Evolutionary conservation across 192 early-diverging fungal genomes (phyloP).

Genomic region (Rhizoclosmatium globosum): DNA sequence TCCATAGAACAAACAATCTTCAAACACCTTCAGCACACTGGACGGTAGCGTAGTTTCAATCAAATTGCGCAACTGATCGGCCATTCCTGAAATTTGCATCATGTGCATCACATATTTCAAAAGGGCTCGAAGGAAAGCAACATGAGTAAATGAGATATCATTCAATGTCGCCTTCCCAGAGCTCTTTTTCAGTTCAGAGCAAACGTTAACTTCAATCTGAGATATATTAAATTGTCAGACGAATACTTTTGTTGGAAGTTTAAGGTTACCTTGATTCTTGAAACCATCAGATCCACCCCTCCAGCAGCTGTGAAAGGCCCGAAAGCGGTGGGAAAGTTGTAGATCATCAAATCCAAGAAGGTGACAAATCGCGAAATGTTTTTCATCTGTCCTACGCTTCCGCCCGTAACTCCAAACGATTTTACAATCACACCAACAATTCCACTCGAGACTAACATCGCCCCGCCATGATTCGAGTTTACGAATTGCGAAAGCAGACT

Average conservation of each 20-base stretch:
- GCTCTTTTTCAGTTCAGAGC: conserved; percentile 36
- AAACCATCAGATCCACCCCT: conserved; percentile 80
- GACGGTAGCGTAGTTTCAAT: conserved; percentile 87
- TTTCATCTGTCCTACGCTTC: conserved; percentile 37
- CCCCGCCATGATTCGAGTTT: conserved; percentile 82
- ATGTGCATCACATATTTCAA: conserved; percentile 92
- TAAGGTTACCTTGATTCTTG: conserved; percentile 72
- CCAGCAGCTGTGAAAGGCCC: conserved; percentile 82
- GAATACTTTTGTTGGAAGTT: conserved; percentile 1
- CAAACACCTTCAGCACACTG: conserved; percentile 77
- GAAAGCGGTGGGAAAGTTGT: conserved; percentile 78
- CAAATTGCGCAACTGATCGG: conserved; percentile 92
- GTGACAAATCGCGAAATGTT: conserved; percentile 68
- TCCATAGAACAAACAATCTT: conserved; percentile 80
- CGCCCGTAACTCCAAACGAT: conserved; percentile 71
- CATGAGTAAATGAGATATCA: conserved; percentile 74
- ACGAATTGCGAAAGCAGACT: conserved; percentile 79
- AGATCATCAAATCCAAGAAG: conserved; percentile 85
- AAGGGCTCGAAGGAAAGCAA: conserved; percentile 83
- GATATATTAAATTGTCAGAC: not conserved
- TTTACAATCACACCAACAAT: conserved; percentile 83
- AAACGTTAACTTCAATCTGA: conserved; percentile 65
- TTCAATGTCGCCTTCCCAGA: not conserved
- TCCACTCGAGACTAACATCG: conserved; percentile 91
- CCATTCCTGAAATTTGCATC: conserved; percentile 91